These are phyloP conservation scores for Acanthamoeba lugdunensis DNA, from an alignment of 208 protist genomes.

Conservation along the genomic window DNA sequence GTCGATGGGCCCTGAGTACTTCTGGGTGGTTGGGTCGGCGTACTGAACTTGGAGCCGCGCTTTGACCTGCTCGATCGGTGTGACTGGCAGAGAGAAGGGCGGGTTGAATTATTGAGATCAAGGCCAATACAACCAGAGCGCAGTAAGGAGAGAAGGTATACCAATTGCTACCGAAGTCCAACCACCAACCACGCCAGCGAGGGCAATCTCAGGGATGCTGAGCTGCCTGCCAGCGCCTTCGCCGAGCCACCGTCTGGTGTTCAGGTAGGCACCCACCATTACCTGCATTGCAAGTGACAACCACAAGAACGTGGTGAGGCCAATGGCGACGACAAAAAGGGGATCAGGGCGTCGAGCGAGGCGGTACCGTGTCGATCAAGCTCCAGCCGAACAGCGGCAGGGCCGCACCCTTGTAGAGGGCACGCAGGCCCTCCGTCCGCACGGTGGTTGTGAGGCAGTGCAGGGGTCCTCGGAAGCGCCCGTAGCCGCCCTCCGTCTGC, in stretches of 20 bases:
- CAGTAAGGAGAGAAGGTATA: background rate
- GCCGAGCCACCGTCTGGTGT: background rate
- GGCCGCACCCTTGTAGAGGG: conserved; percentile 64
- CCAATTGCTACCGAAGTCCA: conserved; percentile 63
- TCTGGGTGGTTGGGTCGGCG: conserved; percentile 40
- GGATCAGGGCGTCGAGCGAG: background rate
- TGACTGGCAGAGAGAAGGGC: background rate
- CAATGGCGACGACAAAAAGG: background rate
- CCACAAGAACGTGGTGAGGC: background rate
- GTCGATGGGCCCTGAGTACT: conserved; percentile 56
- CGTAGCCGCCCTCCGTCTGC: conserved; percentile 68
- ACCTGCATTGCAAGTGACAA: background rate
- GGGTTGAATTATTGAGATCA: background rate
- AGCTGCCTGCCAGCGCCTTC: conserved; percentile 13
- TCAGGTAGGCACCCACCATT: conserved; percentile 67
- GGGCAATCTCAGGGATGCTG: background rate
- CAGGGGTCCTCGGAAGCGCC: conserved; percentile 52
- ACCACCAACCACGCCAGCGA: conserved; percentile 45
- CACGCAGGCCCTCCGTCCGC: conserved; percentile 29
- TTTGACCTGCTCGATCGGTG: conserved; percentile 69
- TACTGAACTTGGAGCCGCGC: conserved; percentile 66
- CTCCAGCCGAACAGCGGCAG: conserved; percentile 67
- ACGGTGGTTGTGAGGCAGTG: conserved; percentile 67
- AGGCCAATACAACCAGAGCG: background rate
- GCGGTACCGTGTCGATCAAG: conserved; percentile 56